Percentiles rank a stretch among this genome's conserved stretches.
Evolutionary conservation across 164 flowering plant species (phyloP).

Genomic region (Malania oleifera): DNA sequence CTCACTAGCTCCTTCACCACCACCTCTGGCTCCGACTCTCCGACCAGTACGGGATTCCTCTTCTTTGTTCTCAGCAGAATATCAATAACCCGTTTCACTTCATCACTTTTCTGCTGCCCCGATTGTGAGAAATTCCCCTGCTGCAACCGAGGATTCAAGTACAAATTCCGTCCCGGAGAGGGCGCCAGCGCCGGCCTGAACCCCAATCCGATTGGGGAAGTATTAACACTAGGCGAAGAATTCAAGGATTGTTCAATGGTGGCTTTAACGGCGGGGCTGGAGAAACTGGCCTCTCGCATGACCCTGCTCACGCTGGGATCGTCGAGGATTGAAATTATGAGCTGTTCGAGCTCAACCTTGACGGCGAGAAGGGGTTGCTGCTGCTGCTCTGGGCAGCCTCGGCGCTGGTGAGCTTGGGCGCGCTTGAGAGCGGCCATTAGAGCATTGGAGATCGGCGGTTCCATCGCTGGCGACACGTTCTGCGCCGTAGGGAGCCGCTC

Average conservation of each 20-base stretch:
- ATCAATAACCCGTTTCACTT: slow-evolving; percentile 57
- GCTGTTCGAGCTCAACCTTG: slow-evolving; percentile 94
- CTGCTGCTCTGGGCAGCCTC: slow-evolving; percentile 96
- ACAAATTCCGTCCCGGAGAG: slow-evolving; percentile 41
- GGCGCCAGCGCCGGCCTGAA: slow-evolving; percentile 24
- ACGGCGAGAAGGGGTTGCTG: slow-evolving; percentile 96
- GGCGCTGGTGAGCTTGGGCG: slow-evolving; percentile 94
- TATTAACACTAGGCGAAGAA: slow-evolving; percentile 20
- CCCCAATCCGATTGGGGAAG: slow-evolving; percentile 30
- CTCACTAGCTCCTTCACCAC: slow-evolving; percentile 55
- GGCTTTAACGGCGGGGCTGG: slow-evolving; percentile 94
- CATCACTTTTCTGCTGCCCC: slow-evolving; percentile 49
- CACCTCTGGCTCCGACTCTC: slow-evolving; percentile 70
- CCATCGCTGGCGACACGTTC: slow-evolving; percentile 39
- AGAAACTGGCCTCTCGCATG: slow-evolving; percentile 96
- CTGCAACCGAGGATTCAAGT: slow-evolving; percentile 66
- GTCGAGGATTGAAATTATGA: slow-evolving; percentile 81
- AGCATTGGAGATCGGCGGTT: slow-evolving; percentile 91
- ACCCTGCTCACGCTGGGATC: slow-evolving; percentile 96
- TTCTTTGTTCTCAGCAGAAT: slow-evolving; percentile 51
- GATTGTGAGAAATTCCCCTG: slow-evolving; percentile 28
- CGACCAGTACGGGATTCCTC: slow-evolving; percentile 81
- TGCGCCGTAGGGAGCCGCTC: slow-evolving; percentile 84
- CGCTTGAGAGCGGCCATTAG: slow-evolving; percentile 95
- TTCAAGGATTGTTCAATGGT: slow-evolving; percentile 73